Conservation (phyloP, 1,139 yeast genomes). For the Taphrina pruni region DNA sequence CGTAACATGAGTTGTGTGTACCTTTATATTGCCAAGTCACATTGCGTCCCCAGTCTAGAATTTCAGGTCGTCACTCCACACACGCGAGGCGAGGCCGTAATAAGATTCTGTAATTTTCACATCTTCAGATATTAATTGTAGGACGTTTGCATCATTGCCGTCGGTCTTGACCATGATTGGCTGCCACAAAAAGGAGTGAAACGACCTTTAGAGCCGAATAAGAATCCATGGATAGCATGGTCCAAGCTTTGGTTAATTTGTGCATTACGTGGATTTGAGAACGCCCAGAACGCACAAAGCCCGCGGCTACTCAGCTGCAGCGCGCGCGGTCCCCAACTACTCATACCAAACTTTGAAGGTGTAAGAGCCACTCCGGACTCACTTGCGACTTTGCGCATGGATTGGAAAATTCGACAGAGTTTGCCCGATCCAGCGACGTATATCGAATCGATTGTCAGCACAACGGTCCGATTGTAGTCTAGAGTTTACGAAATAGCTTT, state of each 20-base stretch:
- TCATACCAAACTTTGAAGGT: not conserved
- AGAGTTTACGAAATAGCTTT: not conserved
- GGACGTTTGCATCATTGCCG: too few relatives aligned
- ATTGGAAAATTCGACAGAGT: not conserved
- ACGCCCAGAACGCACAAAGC: not conserved
- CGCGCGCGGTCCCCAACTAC: not conserved
- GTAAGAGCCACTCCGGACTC: too few relatives aligned
- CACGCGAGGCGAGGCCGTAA: too few relatives aligned
- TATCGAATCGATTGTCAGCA: not conserved
- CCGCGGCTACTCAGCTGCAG: not conserved
- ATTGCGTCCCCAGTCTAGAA: too few relatives aligned
- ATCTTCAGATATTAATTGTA: too few relatives aligned
- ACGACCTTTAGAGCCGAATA: not conserved
- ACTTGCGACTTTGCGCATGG: too few relatives aligned
- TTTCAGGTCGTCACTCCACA: too few relatives aligned
- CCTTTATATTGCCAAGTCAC: too few relatives aligned
- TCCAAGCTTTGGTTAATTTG: not conserved
- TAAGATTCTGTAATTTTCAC: too few relatives aligned
- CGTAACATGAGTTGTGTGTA: too few relatives aligned
- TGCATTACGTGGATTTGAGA: not conserved
- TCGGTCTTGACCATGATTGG: not conserved
- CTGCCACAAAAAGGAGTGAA: not conserved
- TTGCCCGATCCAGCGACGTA: not conserved
- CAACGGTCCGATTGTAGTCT: not conserved
- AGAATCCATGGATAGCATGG: conserved; percentile 1